Evolutionary conservation across 306 rosid species (phyloP).

Genomic region (Malus domestica): ASM211411v1 NC_041793.1:33468501-33469000

Average conservation of each 20-base stretch:
- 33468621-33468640: no score
- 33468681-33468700: neutral
- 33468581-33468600: no score
- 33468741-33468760: slow-evolving; percentile 22
- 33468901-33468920: neutral
- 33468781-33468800: neutral
- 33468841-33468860: slow-evolving; percentile 20
- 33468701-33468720: slow-evolving; percentile 4
- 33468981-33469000: slow-evolving; percentile 2
- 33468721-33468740: slow-evolving; percentile 31
- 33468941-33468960: neutral
- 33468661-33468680: no score
- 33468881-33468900: slow-evolving; percentile 8
- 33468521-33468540: no score
- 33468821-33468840: neutral
- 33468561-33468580: no score
- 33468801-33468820: slow-evolving; percentile 13
- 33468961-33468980: slow-evolving; percentile 1
- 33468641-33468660: no score
- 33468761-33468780: neutral
- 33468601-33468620: no score
- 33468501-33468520: no score
- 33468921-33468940: slow-evolving; percentile 5
- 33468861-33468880: slow-evolving; percentile 14
- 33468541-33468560: no score